These are phyloP conservation scores for slime mould (Dictyostelium discoideum) DNA, from an alignment of 78 protist genomes.

Conservation along the genomic window dicty_2.7 NC_007090.3:3095501-3096000, in stretches of 20 bases:
- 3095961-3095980: neutral
- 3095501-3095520: neutral
- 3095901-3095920: neutral
- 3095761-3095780: slow-evolving; percentile 7
- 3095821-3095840: neutral
- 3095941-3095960: neutral
- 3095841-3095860: neutral
- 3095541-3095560: neutral
- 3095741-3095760: slow-evolving; percentile 6
- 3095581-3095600: neutral
- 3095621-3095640: neutral
- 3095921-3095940: neutral
- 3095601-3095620: neutral
- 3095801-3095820: neutral
- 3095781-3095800: neutral
- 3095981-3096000: neutral
- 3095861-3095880: slow-evolving; percentile 20
- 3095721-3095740: neutral
- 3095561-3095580: neutral
- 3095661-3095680: neutral
- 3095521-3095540: neutral
- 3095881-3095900: slow-evolving; percentile 5
- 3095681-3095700: neutral
- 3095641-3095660: neutral
- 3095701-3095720: neutral